Evolutionary conservation across 768 basidiomycete genomes (phyloP), one percentile per base, ranked within the genome.

Genomic region (Mycena latifolia): DNA sequence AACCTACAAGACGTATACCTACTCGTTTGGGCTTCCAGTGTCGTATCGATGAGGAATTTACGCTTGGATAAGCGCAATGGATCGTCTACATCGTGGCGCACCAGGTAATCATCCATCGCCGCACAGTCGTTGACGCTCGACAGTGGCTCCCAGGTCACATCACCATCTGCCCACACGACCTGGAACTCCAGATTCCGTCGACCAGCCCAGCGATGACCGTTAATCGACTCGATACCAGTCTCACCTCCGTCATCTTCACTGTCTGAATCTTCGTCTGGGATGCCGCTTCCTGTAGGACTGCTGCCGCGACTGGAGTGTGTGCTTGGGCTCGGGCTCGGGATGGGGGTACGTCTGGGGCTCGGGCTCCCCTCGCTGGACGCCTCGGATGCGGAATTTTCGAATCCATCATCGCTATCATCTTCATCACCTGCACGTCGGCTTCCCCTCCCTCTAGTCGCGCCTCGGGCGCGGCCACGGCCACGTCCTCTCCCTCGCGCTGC

Each of bases 61-160:
- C n/a, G n/a, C n/a, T n/a, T n/a, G n/a, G n/a, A n/a, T n/a, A n/a
- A n/a, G n/a, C n/a, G n/a, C n/a, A n/a, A n/a, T n/a, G n/a, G n/a
- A n/a, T n/a, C n/a, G n/a, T n/a, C n/a, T n/a, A n/a, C n/a, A n/a
- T n/a, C n/a, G n/a, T n/a, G n/a, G n/a, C n/a, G n/a, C n/a, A n/a
- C n/a, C n/a, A n/a, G n/a, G n/a, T n/a, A n/a, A n/a, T n/a, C n/a
- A n/a, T n/a, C n/a, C n/a, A n/a, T n/a, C n/a, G n/a, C n/a, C n/a
- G 31, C 31, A 33, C 31, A 33, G 31, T 33, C 31, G 31, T 57
- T 25, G 31, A 22, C 50, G 22, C 2, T 46, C n/a, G 45, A 46
- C 8, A 61, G 43, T n/a, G 71, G 65, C 43, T 72, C 71, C 73
- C 71, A 72, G 15, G 69, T 69, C 2, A 33, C 28, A 45, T 73